Evolutionary conservation across 2,329 filamentous ascomycete species (phyloP).

Genomic region (Gliomastix tumulicola): DNA sequence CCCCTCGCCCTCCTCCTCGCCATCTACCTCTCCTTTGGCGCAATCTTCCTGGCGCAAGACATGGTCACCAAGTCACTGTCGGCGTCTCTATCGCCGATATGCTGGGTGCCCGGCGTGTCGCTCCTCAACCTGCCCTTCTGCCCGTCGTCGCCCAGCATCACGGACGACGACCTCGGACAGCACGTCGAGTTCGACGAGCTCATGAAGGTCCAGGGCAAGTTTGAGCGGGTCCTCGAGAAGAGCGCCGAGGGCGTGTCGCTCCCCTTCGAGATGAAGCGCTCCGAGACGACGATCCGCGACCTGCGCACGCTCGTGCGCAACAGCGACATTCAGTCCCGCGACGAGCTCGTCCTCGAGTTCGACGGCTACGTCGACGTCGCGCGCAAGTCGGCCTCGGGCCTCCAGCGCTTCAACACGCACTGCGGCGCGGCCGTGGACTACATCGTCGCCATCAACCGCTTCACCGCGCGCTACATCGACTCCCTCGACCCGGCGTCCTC

Average conservation of each 20-base stretch:
- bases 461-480: slow-evolving; percentile 65
- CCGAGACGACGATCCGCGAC: slow-evolving; percentile 68
- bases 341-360: slow-evolving; percentile 70
- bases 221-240: slow-evolving; percentile 68
- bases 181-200: slow-evolving; percentile 65
- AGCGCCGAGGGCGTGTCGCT: slow-evolving; percentile 59
- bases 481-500: slow-evolving; percentile 37
- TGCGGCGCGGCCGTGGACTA: slow-evolving; percentile 68
- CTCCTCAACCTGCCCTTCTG: slow-evolving; percentile 61
- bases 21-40: slow-evolving; percentile 52
- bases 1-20: slow-evolving; percentile 56
- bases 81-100: slow-evolving; percentile 60
- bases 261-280: slow-evolving; percentile 72
- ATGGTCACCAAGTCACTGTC: slow-evolving; percentile 55
- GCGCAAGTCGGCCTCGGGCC: slow-evolving; percentile 54
- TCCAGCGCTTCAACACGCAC: slow-evolving; percentile 70
- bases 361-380: slow-evolving; percentile 68
- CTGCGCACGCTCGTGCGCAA: slow-evolving; percentile 65
- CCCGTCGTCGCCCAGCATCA: slow-evolving; percentile 10
- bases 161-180: slow-evolving; percentile 10
- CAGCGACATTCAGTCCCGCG: slow-evolving; percentile 58
- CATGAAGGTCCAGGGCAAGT: slow-evolving; percentile 66
- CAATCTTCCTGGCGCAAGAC: slow-evolving; percentile 52
- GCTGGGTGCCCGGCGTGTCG: slow-evolving; percentile 59
- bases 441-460: slow-evolving; percentile 68